These are phyloP conservation scores for Termitomyces sp. DNA, from an alignment of 768 basidiomycete genomes.

Conservation along the genomic window DNA sequence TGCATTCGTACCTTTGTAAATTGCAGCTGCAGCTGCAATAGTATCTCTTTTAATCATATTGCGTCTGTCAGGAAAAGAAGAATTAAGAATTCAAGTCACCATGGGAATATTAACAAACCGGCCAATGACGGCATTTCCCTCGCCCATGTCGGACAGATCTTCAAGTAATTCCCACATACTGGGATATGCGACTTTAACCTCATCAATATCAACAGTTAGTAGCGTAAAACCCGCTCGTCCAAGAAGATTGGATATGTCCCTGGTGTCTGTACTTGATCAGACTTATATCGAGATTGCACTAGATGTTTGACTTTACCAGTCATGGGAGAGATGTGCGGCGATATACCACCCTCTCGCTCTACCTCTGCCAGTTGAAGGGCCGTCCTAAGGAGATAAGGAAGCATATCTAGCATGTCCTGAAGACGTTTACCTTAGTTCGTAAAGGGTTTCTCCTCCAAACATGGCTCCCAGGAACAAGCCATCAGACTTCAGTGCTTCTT, in stretches of 20 bases:
- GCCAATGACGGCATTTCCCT: constrained; percentile 86
- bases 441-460: constrained; percentile 93
- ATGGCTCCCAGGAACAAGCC: constrained; percentile 94
- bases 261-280: constrained; percentile 56
- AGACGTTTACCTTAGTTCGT: constrained; percentile 71
- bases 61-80: constrained; percentile 35
- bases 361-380: constrained; percentile 90
- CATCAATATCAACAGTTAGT: constrained; percentile 93
- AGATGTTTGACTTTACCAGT: constrained; percentile 52
- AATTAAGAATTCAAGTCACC: background rate
- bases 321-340: constrained; percentile 97
- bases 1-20: constrained; percentile 71
- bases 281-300: background rate
- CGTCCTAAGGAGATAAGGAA: constrained; percentile 44
- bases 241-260: constrained; percentile 89
- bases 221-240: constrained; percentile 90
- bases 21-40: constrained; percentile 83
- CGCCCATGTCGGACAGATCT: constrained; percentile 95
- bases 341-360: constrained; percentile 93
- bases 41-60: constrained; percentile 78
- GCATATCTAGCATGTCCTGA: background rate
- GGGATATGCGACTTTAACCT: constrained; percentile 86
- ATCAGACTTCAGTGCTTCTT: constrained; percentile 78
- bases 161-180: constrained; percentile 95
- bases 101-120: constrained; percentile 39